phyloP scores from a whole-genome alignment of 2,329 filamentous ascomycete genomes.

The Penicillium sp. region DNA sequence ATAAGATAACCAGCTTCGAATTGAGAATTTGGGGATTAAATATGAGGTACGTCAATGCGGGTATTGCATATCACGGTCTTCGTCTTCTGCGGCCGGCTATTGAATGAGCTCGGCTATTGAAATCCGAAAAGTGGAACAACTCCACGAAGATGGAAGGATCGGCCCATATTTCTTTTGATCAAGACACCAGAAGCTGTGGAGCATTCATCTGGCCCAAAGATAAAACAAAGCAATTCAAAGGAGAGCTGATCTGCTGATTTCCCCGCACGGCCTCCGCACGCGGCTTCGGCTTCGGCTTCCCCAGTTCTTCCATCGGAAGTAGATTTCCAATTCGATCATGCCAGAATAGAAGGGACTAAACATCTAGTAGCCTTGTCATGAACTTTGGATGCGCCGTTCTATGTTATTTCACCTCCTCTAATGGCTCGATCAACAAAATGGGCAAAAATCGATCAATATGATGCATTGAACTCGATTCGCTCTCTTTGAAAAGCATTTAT shows the following conservation, averaged over 20 bases:
- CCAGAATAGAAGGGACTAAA: no score
- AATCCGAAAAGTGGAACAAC: conserved; percentile 13
- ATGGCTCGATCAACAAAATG: no score
- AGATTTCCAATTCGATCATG: background rate
- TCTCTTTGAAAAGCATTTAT: no score
- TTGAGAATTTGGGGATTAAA: no score
- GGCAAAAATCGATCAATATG: no score
- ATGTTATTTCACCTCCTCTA: no score
- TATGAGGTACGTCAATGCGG: background rate
- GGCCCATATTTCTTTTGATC: background rate
- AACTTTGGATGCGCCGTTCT: no score
- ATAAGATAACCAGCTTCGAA: no score
- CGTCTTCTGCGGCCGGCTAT: conserved; percentile 12
- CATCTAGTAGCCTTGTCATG: no score
- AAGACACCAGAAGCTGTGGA: background rate
- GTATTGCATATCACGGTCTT: conserved; percentile 11
- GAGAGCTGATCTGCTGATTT: background rate
- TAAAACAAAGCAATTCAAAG: background rate
- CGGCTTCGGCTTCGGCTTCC: background rate
- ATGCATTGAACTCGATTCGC: no score
- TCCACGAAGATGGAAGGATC: background rate
- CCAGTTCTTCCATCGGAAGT: background rate
- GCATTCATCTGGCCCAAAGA: background rate
- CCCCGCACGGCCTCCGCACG: background rate
- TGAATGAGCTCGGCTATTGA: conserved; percentile 17